Evolutionary conservation across 805 yeast species (phyloP), one percentile per base, ranked within the genome.

Genomic region (Hagleromyces aurorensis): DNA sequence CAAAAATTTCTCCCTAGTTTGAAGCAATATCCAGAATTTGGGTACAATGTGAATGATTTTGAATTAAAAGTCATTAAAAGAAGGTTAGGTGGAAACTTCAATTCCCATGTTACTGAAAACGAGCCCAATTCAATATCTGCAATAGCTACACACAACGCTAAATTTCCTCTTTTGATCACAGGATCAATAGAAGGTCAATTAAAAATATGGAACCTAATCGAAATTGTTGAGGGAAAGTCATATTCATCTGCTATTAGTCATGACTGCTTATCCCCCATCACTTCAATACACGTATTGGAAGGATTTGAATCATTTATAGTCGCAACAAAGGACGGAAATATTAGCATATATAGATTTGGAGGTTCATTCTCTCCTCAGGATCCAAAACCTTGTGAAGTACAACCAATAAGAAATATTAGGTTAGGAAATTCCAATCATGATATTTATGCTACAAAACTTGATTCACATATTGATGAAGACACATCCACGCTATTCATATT

Each of bases 181-280:
- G 94, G 86, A 2, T 83, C 91, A 6, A 80, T 76, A 27, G 68
- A 69, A 16, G 95, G 96, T 0, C 48, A 60, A 2, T 46, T 91
- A 21, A 78, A 74, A 40, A 55, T 89, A 0, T 91, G 96, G 96
- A 93, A 84, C 47, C 55, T 77, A 1, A 45, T 59, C 7, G 71
- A 75, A 34, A 57, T 87, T 20, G 84, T 77, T 30, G 69, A 69
- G 32, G 80, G 78, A 22, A 70, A 75, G 3, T 59, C 69, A 7
- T 69, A 70, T 17, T 59, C 67, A 4, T 66, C 84, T 0, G 52
- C 63, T 6, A 39, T 71, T 6, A 58, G 70, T 1, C 48, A 69
- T 1, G 65, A 69, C 22, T 53, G 78, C 26, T 68, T 68, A 0
- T 61, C 73, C 0, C 38, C 73, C 0, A 64, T 84, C 5, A 63